Evolutionary conservation across 2,329 filamentous ascomycete genomes (phyloP), one percentile per base, ranked within the genome.

Genomic region (Colletotrichum siamense): DNA sequence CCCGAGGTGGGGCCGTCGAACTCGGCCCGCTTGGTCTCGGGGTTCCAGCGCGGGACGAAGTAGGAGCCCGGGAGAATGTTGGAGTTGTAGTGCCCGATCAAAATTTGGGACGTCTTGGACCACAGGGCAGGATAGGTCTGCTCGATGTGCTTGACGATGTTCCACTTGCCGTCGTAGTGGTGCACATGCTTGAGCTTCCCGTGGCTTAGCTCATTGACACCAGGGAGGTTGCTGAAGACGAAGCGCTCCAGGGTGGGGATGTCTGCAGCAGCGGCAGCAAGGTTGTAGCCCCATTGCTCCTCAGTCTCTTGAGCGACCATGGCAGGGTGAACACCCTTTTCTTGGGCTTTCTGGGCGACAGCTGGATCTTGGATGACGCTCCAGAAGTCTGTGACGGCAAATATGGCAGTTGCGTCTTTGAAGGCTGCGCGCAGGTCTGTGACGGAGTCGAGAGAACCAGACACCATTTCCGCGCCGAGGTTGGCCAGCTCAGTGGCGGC

Each of bases 341-440:
- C 62, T 13, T 22, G 62, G 5, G 36, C 73, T 16, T 24, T 32
- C 82, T 82, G 24, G 81, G 78, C 16, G 85, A 85, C 75, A 81
- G 85, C 74, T 0, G 86, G 83, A 4, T 85, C 82, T 79, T 86
- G 85, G 79, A 90, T 90, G 4, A 86, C 84, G 71, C 88, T 86
- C 87, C 88, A 92, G 81, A 89, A 92, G 77, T 92, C 87, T 0
- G 90, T 92, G 69, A 90, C 87, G 73, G 85, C 85, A 81, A 91
- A 92, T 71, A 92, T 89, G 73, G 87, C 80, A 71, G 87, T 86
- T 13, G 89, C 89, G 12, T 86, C 87, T 3, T 77, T 32, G 72
- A 90, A 89, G 0, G 86, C 87, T 0, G 78, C 49, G 61, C 83
- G 80, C 39, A 91, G 83, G 15, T 83, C 83, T 2, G 78, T 77